Percentiles rank a stretch among this genome's conserved stretches.
phyloP scores from a whole-genome alignment of 345 rosid genomes.

The Salix brachista region DNA sequence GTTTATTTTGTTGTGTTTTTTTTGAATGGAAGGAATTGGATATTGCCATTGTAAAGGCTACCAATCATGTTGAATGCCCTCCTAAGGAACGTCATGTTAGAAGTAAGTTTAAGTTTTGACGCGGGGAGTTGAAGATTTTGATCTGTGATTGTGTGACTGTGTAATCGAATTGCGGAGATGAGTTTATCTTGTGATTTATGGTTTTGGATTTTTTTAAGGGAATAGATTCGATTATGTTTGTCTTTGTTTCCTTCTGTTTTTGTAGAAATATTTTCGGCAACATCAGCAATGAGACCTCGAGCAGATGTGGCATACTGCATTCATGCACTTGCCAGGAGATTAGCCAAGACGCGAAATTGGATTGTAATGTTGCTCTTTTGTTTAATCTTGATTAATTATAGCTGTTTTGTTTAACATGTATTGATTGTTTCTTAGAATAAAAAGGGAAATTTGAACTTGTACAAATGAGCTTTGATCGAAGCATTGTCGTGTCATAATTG shows the following conservation, averaged over 20 bases:
- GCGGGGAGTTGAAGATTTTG: neutral
- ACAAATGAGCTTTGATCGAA: neutral
- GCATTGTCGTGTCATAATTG: neutral
- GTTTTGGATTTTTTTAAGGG: neutral
- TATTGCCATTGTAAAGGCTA: constrained; percentile 92
- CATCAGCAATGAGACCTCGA: constrained; percentile 78
- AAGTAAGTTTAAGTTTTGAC: constrained; percentile 39
- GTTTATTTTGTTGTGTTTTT: neutral
- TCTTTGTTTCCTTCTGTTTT: neutral
- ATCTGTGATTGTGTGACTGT: neutral
- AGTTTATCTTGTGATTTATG: neutral
- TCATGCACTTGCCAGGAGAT: constrained; percentile 76
- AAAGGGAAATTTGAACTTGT: neutral
- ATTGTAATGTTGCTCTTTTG: constrained; percentile 43
- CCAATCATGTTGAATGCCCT: constrained; percentile 90
- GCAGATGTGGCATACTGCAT: constrained; percentile 97
- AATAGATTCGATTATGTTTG: neutral
- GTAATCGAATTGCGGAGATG: neutral
- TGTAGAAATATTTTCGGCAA: constrained; percentile 79
- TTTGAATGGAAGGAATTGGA: constrained; percentile 55
- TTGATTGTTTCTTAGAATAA: neutral
- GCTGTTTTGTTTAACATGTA: neutral
- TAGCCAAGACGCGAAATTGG: constrained; percentile 82
- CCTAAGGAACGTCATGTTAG: constrained; percentile 97
- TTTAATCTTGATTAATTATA: neutral